These are phyloP conservation scores for Apiospora arundinis DNA, from an alignment of 2,329 filamentous ascomycete genomes.

Conservation along the genomic window DNA sequence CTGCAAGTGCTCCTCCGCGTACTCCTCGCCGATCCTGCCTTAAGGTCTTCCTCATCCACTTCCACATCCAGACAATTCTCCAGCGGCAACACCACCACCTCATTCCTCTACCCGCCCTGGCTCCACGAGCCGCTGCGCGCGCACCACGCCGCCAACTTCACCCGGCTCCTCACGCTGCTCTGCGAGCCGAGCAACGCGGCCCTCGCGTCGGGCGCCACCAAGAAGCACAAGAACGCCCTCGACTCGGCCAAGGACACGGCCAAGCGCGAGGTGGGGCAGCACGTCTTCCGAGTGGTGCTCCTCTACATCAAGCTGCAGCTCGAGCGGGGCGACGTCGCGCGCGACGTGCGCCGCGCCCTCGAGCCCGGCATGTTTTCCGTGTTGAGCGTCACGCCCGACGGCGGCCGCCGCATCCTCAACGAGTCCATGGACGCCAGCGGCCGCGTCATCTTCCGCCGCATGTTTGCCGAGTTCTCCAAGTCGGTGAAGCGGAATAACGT, in stretches of 20 bases:
- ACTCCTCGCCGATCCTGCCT: slow-evolving; percentile 50
- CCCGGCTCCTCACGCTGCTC: slow-evolving; percentile 63
- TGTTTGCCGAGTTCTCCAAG: slow-evolving; percentile 65
- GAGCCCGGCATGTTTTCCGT: slow-evolving; percentile 65
- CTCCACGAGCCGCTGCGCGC: slow-evolving; percentile 45
- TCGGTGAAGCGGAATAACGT: slow-evolving; percentile 71
- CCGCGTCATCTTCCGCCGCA: slow-evolving; percentile 61
- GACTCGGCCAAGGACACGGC: slow-evolving; percentile 67
- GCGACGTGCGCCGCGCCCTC: slow-evolving; percentile 59
- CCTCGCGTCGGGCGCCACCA: slow-evolving; percentile 50
- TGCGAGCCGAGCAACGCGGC: slow-evolving; percentile 65
- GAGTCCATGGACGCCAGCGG: slow-evolving; percentile 66
- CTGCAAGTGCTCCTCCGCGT: slow-evolving; percentile 63
- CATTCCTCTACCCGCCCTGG: slow-evolving; percentile 41
- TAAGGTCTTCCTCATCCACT: neutral
- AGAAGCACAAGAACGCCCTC: slow-evolving; percentile 46
- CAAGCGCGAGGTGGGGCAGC: slow-evolving; percentile 64
- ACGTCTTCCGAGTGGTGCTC: slow-evolving; percentile 67
- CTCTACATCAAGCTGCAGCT: slow-evolving; percentile 67
- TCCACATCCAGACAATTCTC: slow-evolving; percentile 26
- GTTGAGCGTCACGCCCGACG: slow-evolving; percentile 62
- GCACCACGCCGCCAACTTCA: slow-evolving; percentile 57
- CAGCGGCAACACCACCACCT: neutral
- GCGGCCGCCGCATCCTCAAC: slow-evolving; percentile 61
- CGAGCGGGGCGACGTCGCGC: slow-evolving; percentile 55